Evolutionary conservation across 2,329 filamentous ascomycete genomes (phyloP).

Genomic region (Penicillium sp.): DNA sequence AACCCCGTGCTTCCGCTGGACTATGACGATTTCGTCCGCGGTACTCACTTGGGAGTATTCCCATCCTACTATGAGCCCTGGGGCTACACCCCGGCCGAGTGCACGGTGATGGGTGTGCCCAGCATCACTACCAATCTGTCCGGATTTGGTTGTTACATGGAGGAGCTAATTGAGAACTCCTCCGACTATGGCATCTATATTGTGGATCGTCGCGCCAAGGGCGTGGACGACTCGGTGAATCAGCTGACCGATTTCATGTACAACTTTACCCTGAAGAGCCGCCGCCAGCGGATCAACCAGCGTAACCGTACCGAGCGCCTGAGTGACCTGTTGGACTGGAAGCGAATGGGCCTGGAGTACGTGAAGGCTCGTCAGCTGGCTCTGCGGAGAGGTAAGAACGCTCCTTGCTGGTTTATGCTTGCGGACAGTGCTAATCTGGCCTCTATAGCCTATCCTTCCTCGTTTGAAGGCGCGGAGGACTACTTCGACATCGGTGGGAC

Average conservation of each 20-base stretch:
- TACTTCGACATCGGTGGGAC: slow-evolving; percentile 88
- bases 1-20: slow-evolving; percentile 95
- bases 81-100: slow-evolving; percentile 98
- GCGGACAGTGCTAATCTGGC: slow-evolving; percentile 15
- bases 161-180: slow-evolving; percentile 97
- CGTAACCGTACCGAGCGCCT: slow-evolving; percentile 93
- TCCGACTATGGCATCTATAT: slow-evolving; percentile 99
- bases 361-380: slow-evolving; percentile 96
- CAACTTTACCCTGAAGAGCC: slow-evolving; percentile 90
- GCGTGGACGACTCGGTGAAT: slow-evolving; percentile 95
- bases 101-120: slow-evolving; percentile 97
- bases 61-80: slow-evolving; percentile 98
- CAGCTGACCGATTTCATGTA: slow-evolving; percentile 91
- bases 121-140: slow-evolving; percentile 98
- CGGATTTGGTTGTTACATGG: slow-evolving; percentile 99
- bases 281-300: slow-evolving; percentile 97
- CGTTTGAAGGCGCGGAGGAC: slow-evolving; percentile 74
- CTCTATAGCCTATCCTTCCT: slow-evolving; percentile 73
- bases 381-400: slow-evolving; percentile 63
- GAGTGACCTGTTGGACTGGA: slow-evolving; percentile 96
- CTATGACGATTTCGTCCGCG: slow-evolving; percentile 97
- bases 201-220: slow-evolving; percentile 92
- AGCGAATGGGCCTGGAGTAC: slow-evolving; percentile 99
- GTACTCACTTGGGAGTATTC: slow-evolving; percentile 94
- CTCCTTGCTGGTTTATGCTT: not conserved